phyloP scores from a whole-genome alignment of 805 yeast species.

The Grigorovia yakushimaensis region DNA sequence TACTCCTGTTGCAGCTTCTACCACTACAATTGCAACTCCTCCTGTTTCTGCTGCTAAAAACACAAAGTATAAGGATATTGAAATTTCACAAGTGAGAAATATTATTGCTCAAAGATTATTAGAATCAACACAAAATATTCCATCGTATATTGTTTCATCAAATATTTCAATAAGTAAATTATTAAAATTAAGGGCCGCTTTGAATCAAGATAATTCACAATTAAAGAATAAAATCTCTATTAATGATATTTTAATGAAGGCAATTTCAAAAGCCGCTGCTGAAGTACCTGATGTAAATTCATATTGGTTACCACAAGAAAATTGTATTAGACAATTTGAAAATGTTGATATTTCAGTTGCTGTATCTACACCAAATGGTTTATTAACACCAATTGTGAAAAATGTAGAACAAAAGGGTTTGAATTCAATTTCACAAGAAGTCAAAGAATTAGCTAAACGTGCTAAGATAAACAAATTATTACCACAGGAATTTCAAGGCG shows the following conservation, averaged over 20 bases:
- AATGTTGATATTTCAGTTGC: conserved; percentile 97
- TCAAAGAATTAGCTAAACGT: conserved; percentile 90
- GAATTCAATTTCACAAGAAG: conserved; percentile 65
- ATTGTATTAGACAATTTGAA: conserved; percentile 83
- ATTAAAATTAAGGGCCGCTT: conserved; percentile 81
- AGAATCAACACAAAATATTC: conserved; percentile 77
- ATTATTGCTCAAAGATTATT: conserved; percentile 84
- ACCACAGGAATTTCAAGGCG: conserved; percentile 99
- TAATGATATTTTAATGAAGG: conserved; percentile 90
- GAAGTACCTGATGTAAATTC: conserved; percentile 93
- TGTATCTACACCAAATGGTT: conserved; percentile 95
- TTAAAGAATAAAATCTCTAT: conserved; percentile 87
- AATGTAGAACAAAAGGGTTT: conserved; percentile 85
- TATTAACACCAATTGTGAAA: conserved; percentile 91
- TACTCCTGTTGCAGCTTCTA: conserved; percentile 29
- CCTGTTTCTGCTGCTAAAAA: conserved; percentile 41
- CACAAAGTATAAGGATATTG: conserved; percentile 67
- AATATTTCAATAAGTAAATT: conserved; percentile 80
- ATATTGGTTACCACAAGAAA: conserved; percentile 83
- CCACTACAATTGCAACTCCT: conserved; percentile 35
- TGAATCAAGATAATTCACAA: conserved; percentile 68
- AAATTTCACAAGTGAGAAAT: conserved; percentile 86
- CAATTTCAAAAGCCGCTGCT: conserved; percentile 79
- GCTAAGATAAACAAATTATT: conserved; percentile 87
- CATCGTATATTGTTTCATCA: conserved; percentile 88